Evolutionary conservation across 2,329 filamentous ascomycete genomes (phyloP).

Genomic region (Sordariomycetes sp.): DNA sequence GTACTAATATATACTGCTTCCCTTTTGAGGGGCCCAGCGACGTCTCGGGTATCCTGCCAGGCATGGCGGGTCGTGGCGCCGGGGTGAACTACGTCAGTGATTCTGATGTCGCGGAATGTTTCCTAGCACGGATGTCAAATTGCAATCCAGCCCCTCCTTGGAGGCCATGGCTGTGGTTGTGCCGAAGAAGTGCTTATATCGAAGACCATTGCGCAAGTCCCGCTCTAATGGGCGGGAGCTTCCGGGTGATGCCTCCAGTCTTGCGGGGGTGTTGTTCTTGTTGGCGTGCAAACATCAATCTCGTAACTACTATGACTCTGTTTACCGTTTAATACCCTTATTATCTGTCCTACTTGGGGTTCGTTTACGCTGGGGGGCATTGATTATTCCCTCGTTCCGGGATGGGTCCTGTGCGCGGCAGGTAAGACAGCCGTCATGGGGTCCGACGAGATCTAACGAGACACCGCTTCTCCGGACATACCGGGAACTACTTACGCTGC

Average conservation of each 20-base stretch:
- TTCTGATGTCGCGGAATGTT: neutral
- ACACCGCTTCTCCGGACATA: too few relatives aligned
- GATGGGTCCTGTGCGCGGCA: neutral
- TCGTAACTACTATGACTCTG: neutral
- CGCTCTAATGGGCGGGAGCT: slow-evolving; percentile 9
- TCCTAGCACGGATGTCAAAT: slow-evolving; percentile 98
- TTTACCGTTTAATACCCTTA: neutral
- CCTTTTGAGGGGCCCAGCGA: neutral
- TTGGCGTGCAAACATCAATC: slow-evolving; percentile 3
- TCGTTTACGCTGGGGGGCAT: neutral
- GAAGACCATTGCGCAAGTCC: slow-evolving; percentile 19
- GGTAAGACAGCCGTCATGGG: too few relatives aligned
- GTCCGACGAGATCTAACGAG: too few relatives aligned
- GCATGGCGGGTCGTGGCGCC: neutral
- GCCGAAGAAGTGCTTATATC: slow-evolving; percentile 98
- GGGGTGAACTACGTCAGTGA: neutral
- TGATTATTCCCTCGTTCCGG: neutral
- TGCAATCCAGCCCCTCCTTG: slow-evolving; percentile 68
- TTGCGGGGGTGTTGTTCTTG: neutral
- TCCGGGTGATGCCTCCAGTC: neutral
- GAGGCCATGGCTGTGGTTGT: slow-evolving; percentile 75
- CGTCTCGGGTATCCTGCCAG: neutral
- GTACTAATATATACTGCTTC: neutral
- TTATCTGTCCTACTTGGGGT: neutral
- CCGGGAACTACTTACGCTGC: too few relatives aligned